phyloP scores from a whole-genome alignment of 2,329 filamentous ascomycete species.

The Colletotrichum sp. region DNA sequence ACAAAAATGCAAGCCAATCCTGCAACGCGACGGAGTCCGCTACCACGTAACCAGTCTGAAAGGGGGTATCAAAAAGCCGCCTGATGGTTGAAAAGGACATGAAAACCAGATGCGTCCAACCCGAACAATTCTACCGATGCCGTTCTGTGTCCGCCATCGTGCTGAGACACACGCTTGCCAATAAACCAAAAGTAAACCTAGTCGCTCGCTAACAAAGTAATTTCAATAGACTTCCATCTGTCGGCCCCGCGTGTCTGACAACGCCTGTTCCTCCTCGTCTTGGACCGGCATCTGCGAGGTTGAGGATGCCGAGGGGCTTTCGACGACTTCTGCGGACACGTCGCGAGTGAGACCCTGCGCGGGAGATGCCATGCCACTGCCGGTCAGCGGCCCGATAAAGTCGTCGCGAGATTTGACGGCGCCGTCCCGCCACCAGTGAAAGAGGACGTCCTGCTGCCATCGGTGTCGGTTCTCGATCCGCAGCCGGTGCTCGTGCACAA shows the following conservation, averaged over 20 bases:
- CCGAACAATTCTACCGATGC: neutral
- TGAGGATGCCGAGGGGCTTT: neutral
- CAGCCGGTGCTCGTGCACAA: slow-evolving; percentile 34
- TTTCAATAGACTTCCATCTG: neutral
- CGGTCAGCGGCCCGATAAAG: slow-evolving; percentile 6
- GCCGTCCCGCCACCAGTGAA: slow-evolving; percentile 40
- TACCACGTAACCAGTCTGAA: neutral
- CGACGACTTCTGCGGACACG: neutral
- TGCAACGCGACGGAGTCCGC: neutral
- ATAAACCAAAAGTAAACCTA: neutral
- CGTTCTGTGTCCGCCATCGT: neutral
- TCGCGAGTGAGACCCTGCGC: neutral
- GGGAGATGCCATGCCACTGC: neutral
- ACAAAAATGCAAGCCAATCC: neutral
- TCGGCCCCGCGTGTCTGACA: neutral
- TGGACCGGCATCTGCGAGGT: neutral
- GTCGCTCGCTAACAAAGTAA: neutral
- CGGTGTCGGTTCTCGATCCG: slow-evolving; percentile 36
- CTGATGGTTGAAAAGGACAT: neutral
- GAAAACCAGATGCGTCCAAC: neutral
- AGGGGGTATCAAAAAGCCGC: slow-evolving; percentile 4
- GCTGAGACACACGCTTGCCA: neutral
- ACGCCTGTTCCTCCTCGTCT: neutral
- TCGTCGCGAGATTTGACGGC: slow-evolving; percentile 6
- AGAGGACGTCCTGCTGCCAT: slow-evolving; percentile 43